phyloP scores from a whole-genome alignment of 805 yeast species.

The Candida parachauliodes region DNA sequence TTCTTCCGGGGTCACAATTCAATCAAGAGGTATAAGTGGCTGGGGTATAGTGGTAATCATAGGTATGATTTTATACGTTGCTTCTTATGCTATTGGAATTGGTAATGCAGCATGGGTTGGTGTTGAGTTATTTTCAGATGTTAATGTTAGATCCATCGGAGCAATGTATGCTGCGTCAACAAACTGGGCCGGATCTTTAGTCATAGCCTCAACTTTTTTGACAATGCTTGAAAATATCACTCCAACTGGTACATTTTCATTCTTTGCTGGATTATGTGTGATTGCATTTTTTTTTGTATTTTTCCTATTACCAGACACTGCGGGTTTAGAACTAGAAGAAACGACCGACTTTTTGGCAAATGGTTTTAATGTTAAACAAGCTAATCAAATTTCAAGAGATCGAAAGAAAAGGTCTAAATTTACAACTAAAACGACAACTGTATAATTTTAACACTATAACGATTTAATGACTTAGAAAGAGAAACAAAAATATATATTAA shows the following conservation, averaged over 20 bases:
- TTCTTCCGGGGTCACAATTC: conserved; percentile 36
- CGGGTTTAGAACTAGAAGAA: conserved; percentile 88
- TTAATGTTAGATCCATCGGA: conserved; percentile 85
- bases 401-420: conserved; percentile 27
- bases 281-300: conserved; percentile 69
- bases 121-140: conserved; percentile 89
- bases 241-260: conserved; percentile 90
- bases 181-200: conserved; percentile 93
- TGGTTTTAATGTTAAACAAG: conserved; percentile 77
- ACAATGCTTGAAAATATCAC: conserved; percentile 93
- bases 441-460: background rate
- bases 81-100: conserved; percentile 88
- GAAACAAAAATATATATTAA: no score
- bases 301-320: conserved; percentile 89
- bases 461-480: background rate
- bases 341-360: conserved; percentile 75
- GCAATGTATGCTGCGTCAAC: conserved; percentile 87
- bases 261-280: conserved; percentile 79
- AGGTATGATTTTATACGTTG: conserved; percentile 83
- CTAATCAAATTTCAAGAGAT: conserved; percentile 34
- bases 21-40: conserved; percentile 50
- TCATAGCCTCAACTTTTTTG: conserved; percentile 86
- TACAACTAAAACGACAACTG: conserved; percentile 5
- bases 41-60: conserved; percentile 90
- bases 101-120: conserved; percentile 99